These are phyloP conservation scores for Xylaria nigripes DNA, from an alignment of 495 filamentous ascomycete species.

Conservation along the genomic window DNA sequence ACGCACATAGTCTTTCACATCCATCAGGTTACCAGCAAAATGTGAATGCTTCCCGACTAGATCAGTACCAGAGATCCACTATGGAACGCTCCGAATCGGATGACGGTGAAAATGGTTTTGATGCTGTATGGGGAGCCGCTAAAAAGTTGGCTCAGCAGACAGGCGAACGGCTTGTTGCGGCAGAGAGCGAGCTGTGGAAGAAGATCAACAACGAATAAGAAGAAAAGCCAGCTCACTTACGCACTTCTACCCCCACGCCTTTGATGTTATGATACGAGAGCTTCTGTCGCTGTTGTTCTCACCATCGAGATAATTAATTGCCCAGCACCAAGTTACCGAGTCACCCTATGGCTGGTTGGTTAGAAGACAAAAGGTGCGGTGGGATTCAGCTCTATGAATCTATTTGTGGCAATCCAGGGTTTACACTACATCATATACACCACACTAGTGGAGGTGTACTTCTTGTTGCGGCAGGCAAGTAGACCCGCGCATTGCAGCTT, in stretches of 20 bases:
- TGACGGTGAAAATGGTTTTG: conserved; percentile 32
- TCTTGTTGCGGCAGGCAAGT: conserved; percentile 3
- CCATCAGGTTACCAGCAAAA: conserved; percentile 52
- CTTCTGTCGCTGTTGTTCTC: conserved; percentile 6
- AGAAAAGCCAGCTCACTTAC: background rate
- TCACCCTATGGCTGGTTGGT: background rate
- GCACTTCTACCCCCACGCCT: background rate
- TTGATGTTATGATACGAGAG: background rate
- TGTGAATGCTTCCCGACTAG: conserved; percentile 37
- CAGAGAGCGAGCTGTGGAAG: conserved; percentile 65
- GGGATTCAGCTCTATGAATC: conserved; percentile 11
- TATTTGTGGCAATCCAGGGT: conserved; percentile 13
- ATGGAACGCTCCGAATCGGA: conserved; percentile 21
- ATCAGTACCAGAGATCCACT: conserved; percentile 26
- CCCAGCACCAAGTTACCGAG: background rate
- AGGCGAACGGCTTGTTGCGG: conserved; percentile 52
- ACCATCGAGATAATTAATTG: background rate
- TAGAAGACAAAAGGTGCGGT: background rate
- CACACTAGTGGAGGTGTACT: background rate
- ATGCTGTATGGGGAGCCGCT: conserved; percentile 45
- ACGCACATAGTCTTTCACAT: conserved; percentile 31
- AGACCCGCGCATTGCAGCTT: conserved; percentile 4
- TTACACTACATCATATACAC: too few relatives aligned
- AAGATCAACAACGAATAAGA: conserved; percentile 47
- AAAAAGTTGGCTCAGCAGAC: conserved; percentile 54